Evolutionary conservation across 1,139 yeast genomes (phyloP), one percentile per base, ranked within the genome.

Genomic region (Arxiozyma slooffiae): DNA sequence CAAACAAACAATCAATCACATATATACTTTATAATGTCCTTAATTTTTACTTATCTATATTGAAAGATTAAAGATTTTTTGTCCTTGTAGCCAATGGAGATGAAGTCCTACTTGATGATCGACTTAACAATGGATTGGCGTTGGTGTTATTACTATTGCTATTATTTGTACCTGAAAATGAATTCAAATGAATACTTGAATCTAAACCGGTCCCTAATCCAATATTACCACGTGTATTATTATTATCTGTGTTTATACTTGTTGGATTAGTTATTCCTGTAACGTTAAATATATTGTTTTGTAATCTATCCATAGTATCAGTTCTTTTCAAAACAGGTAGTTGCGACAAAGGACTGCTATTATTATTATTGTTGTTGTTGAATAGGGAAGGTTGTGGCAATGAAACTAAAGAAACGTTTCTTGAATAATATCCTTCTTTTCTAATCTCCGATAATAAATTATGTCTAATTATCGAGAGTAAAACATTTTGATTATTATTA

Each of bases 391-490:
- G 41, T 39, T 38, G 42, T 11, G 41, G 44, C 14, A 48, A 38
- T 17, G 63, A 60, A 9, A 54, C 44, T 9, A 57, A 48, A 7
- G 67, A 62, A 23, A 53, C 55, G 44, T 59, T 58, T 44, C 66
- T 57, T 17, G 66, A 58, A 14, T 53, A 41, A 44, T 52, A 58
- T 21, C 57, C 58, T 18, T 65, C 69, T 44, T 57, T 62, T 48
- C 57, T 58, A 9, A 64, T 58, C 51, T 67, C 69, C 30, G 54
- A 58, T 24, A 59, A 48, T 17, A 67, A 50, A 18, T 59, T 55
- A 46, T 60, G 62, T 47, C 67, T 59, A n/a, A 63, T 60, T 7
- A 42, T 14, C 3, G 45, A n/a, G 6, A 42, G 17, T 11, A 42
- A 30, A 30, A 30, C 36, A 7, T 8, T 30, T 14, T 30, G 26